Evolutionary conservation across 1,139 yeast species (phyloP), one percentile per base, ranked within the genome.

Genomic region (Tardiomyces blankii): DNA sequence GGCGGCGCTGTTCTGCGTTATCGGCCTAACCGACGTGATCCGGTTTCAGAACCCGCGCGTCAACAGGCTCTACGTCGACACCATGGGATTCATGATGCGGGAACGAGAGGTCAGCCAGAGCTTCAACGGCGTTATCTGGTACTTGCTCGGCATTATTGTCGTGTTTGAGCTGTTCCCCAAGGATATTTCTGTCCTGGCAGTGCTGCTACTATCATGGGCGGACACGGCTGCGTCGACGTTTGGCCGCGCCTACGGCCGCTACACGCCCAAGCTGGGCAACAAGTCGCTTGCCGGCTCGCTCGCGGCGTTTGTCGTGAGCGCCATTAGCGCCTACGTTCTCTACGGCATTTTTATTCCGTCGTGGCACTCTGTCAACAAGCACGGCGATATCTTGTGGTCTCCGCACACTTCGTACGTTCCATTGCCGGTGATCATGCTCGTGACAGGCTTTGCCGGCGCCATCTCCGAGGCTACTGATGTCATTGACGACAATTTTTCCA

Each of bases 211-310:
- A 52, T 84, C 96, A 60, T 91, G 97, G 97, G 89, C 95, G 11
- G 98, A 91, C 61, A 88, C 97, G 9, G 93, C 97, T 5, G 98
- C 98, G 2, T 86, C 96, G 2, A 86, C 96, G 1, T 65, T 89
- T 58, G 98, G 97, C 19, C 74, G 97, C 54, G 75, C 74, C 45
- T 87, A 69, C 62, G 97, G 97, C 7, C 74, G 83, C 56, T 73
- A 83, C 54, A 87, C 96, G 6, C 95, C 95, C 40, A 79, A 80
- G 59, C 64, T 89, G 35, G 68, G 74, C 47, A 78, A 79, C 49
- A 91, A 91, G 63, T 83, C 95, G 1, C 68, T 91, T 43, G 95
- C 96, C 1, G 98, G 98, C 0, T 80, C 89, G 2, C 46, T 80
- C 25, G 97, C 96, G 14, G 94, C 97, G 13, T 84, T 84, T 57